phyloP scores from a whole-genome alignment of 2,329 filamentous ascomycete species.

The Alternaria sp. region DNA sequence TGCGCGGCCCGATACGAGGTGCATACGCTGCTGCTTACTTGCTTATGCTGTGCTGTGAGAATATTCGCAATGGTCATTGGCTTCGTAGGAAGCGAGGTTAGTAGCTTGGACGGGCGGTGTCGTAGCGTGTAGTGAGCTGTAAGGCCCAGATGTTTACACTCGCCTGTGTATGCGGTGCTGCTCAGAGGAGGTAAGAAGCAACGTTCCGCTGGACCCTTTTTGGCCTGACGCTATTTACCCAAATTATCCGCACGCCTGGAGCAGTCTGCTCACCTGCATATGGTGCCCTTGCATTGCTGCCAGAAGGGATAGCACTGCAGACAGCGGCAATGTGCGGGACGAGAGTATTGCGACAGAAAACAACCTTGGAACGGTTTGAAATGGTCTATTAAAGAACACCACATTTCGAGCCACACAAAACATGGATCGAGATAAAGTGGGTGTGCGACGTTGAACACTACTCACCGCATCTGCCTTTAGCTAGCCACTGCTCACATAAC shows the following conservation, averaged over 20 bases:
- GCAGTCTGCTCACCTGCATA: neutral
- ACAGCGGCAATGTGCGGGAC: neutral
- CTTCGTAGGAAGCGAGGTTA: neutral
- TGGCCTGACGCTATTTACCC: neutral
- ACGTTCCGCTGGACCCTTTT: neutral
- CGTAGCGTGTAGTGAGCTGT: neutral
- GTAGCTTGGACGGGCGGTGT: neutral
- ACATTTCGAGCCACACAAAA: neutral
- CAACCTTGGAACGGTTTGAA: neutral
- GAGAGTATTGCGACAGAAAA: neutral
- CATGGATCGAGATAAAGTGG: neutral
- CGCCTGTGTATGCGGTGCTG: neutral
- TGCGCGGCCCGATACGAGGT: constrained; percentile 1
- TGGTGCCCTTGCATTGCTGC: neutral
- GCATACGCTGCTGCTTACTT: neutral
- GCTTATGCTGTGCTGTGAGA: neutral
- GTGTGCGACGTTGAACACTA: neutral
- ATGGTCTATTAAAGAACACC: neutral
- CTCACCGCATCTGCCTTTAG: neutral
- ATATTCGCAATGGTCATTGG: neutral
- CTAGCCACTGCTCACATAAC: neutral
- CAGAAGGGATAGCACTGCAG: neutral
- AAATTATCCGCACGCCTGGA: neutral
- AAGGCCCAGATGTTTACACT: neutral
- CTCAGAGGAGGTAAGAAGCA: neutral